Percentiles rank a stretch among this genome's conserved stretches.
phyloP scores from a whole-genome alignment of 2,329 filamentous ascomycete genomes.

The Thermothelomyces thermophilus region DNA sequence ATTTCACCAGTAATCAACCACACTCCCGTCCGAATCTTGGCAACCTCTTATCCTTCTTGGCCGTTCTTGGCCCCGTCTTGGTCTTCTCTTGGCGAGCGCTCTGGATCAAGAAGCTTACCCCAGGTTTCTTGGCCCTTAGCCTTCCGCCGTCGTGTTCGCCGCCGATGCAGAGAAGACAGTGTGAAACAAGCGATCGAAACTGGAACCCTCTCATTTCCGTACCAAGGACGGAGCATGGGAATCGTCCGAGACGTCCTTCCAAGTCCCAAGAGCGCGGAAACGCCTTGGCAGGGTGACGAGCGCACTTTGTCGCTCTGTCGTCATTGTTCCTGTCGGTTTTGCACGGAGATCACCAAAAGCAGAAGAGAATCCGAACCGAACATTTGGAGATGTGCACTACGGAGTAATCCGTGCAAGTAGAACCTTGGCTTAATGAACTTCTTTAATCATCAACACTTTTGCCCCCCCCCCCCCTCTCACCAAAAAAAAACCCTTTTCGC shows the following conservation, averaged over 20 bases:
- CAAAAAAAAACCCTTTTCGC: no score
- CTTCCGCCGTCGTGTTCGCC: neutral
- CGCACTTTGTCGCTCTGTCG: neutral
- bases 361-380: no score
- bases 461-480: no score
- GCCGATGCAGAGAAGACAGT: neutral
- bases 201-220: no score
- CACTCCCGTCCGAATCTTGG: neutral
- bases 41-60: conserved; percentile 5
- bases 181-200: no score
- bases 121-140: neutral
- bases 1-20: neutral
- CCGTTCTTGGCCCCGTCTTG: neutral
- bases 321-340: neutral
- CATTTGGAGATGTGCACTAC: no score
- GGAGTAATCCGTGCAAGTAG: no score
- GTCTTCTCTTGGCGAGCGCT: neutral
- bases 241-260: no score
- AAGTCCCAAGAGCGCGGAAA: neutral
- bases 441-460: no score
- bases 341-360: no score
- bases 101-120: neutral
- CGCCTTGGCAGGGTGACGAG: neutral
- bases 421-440: no score
- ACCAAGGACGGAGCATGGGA: no score